Evolutionary conservation across 345 rosid genomes (phyloP).

Genomic region (Eucalyptus paniculata): DNA sequence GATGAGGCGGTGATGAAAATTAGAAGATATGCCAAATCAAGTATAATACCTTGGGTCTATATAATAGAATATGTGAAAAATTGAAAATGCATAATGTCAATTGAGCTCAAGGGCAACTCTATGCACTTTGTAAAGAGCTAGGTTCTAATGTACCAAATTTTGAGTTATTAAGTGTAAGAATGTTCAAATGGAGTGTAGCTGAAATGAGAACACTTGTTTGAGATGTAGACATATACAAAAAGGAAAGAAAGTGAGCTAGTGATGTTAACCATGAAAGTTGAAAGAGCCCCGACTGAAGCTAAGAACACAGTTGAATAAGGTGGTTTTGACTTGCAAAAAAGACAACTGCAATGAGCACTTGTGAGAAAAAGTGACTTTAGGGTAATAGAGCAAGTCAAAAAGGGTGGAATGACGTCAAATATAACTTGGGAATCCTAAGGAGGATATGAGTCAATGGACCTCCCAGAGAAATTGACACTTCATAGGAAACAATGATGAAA

Average conservation of each 20-base stretch:
- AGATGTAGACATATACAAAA: background rate
- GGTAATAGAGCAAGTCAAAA: background rate
- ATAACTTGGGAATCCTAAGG: background rate
- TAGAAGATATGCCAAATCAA: background rate
- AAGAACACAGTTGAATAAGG: background rate
- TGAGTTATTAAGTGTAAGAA: background rate
- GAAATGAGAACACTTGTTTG: background rate
- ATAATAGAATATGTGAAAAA: background rate
- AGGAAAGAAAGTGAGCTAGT: background rate
- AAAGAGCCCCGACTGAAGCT: background rate
- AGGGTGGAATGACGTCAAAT: background rate
- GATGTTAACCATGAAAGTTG: background rate
- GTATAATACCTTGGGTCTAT: background rate
- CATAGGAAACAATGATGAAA: background rate
- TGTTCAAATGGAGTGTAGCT: background rate
- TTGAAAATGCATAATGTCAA: background rate
- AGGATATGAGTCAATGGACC: background rate
- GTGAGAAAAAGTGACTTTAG: background rate
- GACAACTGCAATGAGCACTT: background rate
- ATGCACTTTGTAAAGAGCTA: background rate
- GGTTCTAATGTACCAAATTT: background rate
- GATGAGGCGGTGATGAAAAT: background rate
- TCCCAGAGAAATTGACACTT: background rate
- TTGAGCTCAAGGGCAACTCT: background rate
- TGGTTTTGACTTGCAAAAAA: background rate